Base-by-base conservation (phyloP, 1,284 basidiomycete genomes). In the Hymenochaete sp. region DNA sequence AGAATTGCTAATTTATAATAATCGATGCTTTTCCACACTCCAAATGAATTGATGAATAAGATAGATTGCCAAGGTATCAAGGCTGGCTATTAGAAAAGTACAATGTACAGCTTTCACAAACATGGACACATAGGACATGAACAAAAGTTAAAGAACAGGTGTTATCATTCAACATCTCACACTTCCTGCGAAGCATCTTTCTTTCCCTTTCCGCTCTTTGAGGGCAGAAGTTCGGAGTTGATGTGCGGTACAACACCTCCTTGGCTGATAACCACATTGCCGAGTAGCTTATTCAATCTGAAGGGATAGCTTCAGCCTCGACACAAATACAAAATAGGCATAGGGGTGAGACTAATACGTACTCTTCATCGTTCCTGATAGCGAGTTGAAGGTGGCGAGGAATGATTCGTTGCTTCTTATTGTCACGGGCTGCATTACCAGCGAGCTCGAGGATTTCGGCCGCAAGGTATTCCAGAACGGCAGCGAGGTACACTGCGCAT, bases 391-490 rank as follows among this genome's bases (percentile, higher is more conserved):
- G 66, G 66, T 92, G 87, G 61, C 87, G 79, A 49, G 88, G 89
- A 22, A 85, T 80, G 59, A 92, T 79, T 72, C 85, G 82, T 54
- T 78, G 77, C 72, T 87, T 79, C 68, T 81, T 80, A 68, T 83
- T 79, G 57, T 83, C 79, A 52, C 77, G 71, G 22, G 75, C 75
- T 38, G 84, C 87, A 67, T 89, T 89, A 48, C 89, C 89, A 42
- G 89, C 87, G 45, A 92, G 71, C 67, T 93, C 89, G 50, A 91
- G 77, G 57, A 93, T 83, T 66, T 93, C 90, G 41, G 89, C 90
- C 21, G 82, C 77, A 41, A 93, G 74, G 65, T 92, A 89, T 61
- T 89, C 86, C 13, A 89, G 71, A 31, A 88, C 84, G 42, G 84
- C 86, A 45, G 89, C 85, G 51, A 91, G 77, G 68, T 91, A 93